Evolutionary conservation across 2,329 filamentous ascomycete genomes (phyloP).

Genomic region (Epichloe hybrida): DNA sequence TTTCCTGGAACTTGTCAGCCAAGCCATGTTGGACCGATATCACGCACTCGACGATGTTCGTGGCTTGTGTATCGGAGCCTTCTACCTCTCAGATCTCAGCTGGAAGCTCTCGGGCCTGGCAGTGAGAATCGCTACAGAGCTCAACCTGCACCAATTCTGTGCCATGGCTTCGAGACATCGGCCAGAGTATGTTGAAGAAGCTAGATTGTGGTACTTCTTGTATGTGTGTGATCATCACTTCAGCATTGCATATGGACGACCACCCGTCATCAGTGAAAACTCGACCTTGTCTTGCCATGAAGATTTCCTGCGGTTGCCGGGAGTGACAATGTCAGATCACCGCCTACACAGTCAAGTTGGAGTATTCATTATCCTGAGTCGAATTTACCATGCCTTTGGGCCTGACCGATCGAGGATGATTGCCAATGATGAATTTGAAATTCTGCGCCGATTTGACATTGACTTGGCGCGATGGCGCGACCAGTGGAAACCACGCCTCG

Average conservation of each 20-base stretch:
- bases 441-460: conserved; percentile 13
- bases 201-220: conserved; percentile 48
- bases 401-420: conserved; percentile 32
- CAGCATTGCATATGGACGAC: conserved; percentile 45
- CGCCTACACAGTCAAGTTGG: conserved; percentile 46
- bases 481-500: conserved; percentile 22
- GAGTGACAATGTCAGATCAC: conserved; percentile 39
- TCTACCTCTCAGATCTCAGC: conserved; percentile 45
- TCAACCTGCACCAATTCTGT: conserved; percentile 41
- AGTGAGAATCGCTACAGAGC: conserved; percentile 43
- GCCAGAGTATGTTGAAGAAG: conserved; percentile 36
- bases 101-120: conserved; percentile 46
- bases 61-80: conserved; percentile 48
- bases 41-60: conserved; percentile 44
- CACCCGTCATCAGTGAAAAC: conserved; percentile 46
- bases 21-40: conserved; percentile 39
- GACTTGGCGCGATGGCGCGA: conserved; percentile 23
- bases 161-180: conserved; percentile 31
- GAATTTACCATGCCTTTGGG: conserved; percentile 43
- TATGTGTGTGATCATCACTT: conserved; percentile 56
- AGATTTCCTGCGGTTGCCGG: conserved; percentile 34
- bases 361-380: conserved; percentile 46
- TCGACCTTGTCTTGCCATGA: conserved; percentile 43
- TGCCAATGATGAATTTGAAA: conserved; percentile 20
- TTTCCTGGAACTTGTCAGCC: conserved; percentile 42